Percentiles rank a stretch among this genome's conserved stretches.
Conservation (phyloP, 2,329 filamentous ascomycete species). For the Penicillium thymicola region DNA sequence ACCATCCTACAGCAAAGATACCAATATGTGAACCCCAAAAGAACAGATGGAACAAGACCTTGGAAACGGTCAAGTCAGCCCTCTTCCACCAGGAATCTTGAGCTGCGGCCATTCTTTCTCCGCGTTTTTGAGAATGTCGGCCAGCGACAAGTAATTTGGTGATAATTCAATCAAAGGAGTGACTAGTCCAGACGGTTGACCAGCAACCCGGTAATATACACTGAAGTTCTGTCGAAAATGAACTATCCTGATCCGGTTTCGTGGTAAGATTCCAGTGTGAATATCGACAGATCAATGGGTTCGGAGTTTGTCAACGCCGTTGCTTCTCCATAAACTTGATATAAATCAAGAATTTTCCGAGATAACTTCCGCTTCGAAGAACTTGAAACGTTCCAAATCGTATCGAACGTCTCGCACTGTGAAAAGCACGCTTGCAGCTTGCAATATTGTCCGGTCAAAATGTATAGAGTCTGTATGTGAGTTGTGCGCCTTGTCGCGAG, state of each 20-base stretch:
- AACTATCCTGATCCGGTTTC: neutral
- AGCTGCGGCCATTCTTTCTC: constrained; percentile 11
- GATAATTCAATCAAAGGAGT: constrained; percentile 15
- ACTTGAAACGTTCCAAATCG: neutral
- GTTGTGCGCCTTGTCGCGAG: neutral
- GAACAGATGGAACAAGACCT: constrained; percentile 73
- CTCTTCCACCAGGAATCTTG: constrained; percentile 20
- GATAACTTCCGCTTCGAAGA: neutral
- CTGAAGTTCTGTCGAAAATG: neutral
- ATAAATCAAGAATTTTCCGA: neutral
- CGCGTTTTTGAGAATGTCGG: constrained; percentile 16
- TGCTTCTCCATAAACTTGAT: constrained; percentile 21
- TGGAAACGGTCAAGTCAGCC: constrained; percentile 65
- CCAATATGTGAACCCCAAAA: constrained; percentile 78
- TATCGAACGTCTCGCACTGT: neutral
- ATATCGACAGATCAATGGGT: neutral
- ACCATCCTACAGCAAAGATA: constrained; percentile 86
- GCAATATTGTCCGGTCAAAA: neutral
- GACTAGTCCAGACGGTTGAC: constrained; percentile 20
- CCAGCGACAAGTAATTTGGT: constrained; percentile 27
- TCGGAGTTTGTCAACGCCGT: constrained; percentile 1
- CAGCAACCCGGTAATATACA: constrained; percentile 17
- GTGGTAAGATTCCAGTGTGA: neutral
- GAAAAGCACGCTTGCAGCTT: neutral
- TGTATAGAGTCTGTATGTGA: neutral